phyloP scores from a whole-genome alignment of 129 eudicot species.

The Artemisia argyi region DNA sequence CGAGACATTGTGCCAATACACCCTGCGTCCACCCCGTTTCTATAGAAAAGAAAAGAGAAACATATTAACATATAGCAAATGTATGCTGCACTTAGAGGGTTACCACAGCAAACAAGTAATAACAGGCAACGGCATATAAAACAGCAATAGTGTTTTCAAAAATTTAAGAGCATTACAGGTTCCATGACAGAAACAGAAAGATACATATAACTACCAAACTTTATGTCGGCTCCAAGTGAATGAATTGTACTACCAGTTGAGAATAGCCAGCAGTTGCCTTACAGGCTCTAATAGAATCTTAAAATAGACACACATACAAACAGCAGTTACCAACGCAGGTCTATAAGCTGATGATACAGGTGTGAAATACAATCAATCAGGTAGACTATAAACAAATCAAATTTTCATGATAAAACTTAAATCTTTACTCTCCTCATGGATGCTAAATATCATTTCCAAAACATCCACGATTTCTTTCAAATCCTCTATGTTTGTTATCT shows the following conservation, averaged over 20 bases:
- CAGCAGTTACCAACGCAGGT: background rate
- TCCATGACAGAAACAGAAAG: background rate
- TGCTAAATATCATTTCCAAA: too few relatives aligned
- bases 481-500: too few relatives aligned
- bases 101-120: background rate
- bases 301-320: background rate
- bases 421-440: too few relatives aligned
- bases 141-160: too few relatives aligned
- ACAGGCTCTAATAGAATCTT: background rate
- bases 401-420: too few relatives aligned
- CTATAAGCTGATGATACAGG: background rate
- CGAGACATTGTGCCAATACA: constrained; percentile 57
- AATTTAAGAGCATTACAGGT: constrained; percentile 2
- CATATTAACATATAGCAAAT: background rate
- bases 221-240: background rate
- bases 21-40: constrained; percentile 53
- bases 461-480: too few relatives aligned
- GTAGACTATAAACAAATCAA: too few relatives aligned
- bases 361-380: background rate
- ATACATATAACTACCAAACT: background rate
- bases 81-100: background rate
- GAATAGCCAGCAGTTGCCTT: background rate
- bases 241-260: background rate
- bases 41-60: constrained; percentile 13
- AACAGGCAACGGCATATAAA: background rate